Evolutionary conservation across 768 basidiomycete genomes (phyloP).

Genomic region (Clavaria fumosa): DNA sequence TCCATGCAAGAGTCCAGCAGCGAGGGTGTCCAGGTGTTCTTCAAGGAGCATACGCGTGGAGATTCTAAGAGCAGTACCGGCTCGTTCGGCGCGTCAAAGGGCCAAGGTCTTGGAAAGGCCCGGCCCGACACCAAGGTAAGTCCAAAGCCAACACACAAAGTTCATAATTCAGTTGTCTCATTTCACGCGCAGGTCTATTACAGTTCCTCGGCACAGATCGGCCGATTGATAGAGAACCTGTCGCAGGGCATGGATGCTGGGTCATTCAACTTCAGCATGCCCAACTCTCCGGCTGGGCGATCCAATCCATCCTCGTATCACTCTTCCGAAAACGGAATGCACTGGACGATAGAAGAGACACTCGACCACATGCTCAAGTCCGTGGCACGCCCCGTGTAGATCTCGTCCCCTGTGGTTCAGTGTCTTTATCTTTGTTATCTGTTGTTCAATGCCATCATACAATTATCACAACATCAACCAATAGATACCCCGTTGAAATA

Average conservation of each 20-base stretch:
- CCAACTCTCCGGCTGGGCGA: conserved; percentile 25
- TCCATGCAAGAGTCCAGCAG: conserved; percentile 33
- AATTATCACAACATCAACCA: too few relatives aligned
- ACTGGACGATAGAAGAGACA: conserved; percentile 64
- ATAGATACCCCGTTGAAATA: too few relatives aligned
- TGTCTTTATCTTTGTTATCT: too few relatives aligned
- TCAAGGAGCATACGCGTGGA: conserved; percentile 60
- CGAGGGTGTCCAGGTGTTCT: conserved; percentile 54
- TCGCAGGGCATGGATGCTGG: conserved; percentile 73
- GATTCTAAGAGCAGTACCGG: conserved; percentile 54
- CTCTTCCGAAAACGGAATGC: conserved; percentile 42
- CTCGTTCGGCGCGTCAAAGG: conserved; percentile 44
- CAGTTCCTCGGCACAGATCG: conserved; percentile 64
- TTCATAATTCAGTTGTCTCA: conserved; percentile 10
- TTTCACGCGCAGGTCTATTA: conserved; percentile 43
- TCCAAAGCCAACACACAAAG: conserved; percentile 8
- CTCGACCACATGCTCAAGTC: conserved; percentile 56
- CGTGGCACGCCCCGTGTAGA: conserved; percentile 18
- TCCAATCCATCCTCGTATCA: conserved; percentile 45
- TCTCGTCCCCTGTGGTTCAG: conserved; percentile 13
- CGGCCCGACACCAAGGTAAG: conserved; percentile 77
- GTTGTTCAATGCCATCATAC: too few relatives aligned
- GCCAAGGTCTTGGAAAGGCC: conserved; percentile 29
- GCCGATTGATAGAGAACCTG: conserved; percentile 68
- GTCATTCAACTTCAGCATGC: conserved; percentile 62